phyloP scores from a whole-genome alignment of 371 early-diverging fungal genomes.

The Catenaria anguillulae region DNA sequence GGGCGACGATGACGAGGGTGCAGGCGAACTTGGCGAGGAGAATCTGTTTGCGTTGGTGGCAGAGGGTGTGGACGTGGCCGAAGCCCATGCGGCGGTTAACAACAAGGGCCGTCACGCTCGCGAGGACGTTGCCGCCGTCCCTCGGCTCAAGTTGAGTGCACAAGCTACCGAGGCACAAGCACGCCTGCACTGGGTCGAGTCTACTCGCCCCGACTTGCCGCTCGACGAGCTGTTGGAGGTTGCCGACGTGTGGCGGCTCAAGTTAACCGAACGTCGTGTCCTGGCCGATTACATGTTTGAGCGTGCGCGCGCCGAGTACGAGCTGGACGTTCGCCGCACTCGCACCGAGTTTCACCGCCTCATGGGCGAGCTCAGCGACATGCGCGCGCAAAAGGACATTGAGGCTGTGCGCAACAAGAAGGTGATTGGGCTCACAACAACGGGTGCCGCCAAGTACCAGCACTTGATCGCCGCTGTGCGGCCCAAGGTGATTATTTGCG shows the following conservation, averaged over 20 bases:
- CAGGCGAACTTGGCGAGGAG: too few species aligned
- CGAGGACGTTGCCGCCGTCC: too few species aligned
- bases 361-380: not conserved
- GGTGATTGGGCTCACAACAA: conserved; percentile 36
- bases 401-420: conserved; percentile 11
- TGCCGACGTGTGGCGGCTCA: not conserved
- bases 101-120: too few species aligned
- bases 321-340: not conserved
- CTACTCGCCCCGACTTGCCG: too few species aligned
- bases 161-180: too few species aligned
- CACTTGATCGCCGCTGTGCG: not conserved
- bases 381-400: not conserved
- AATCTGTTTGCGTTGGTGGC: too few species aligned
- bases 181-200: too few species aligned
- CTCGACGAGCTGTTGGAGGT: not conserved
- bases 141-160: too few species aligned
- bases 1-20: too few species aligned
- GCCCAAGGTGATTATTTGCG: conserved; percentile 9
- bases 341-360: too few species aligned
- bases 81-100: too few species aligned
- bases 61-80: too few species aligned
- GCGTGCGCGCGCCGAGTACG: not conserved
- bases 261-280: not conserved
- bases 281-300: not conserved
- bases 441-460: conserved; percentile 28